These are phyloP conservation scores for Cystobasidium ongulense DNA, from an alignment of 768 basidiomycete species.

Conservation along the genomic window DNA sequence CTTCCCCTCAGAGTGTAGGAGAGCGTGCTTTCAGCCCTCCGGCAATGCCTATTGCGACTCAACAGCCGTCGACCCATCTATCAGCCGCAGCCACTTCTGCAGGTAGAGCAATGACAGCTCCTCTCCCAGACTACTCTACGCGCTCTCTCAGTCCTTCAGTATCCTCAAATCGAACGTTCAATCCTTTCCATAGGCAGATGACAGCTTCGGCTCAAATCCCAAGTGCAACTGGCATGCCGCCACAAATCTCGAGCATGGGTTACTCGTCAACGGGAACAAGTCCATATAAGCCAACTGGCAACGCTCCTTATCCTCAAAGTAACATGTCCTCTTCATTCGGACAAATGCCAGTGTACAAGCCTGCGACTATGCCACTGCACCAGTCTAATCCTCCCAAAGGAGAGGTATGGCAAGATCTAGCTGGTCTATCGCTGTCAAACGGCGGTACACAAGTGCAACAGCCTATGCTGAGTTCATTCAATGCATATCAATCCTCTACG, in stretches of 20 bases:
- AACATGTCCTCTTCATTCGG: not conserved
- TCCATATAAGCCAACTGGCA: not conserved
- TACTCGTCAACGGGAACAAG: not conserved
- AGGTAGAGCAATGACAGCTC: conserved; percentile 17
- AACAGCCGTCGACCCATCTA: not conserved
- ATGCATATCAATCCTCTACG: not conserved
- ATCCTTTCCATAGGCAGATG: conserved; percentile 26
- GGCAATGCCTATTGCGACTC: not conserved
- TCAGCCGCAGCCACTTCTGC: not conserved
- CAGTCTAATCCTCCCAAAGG: not conserved
- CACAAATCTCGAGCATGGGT: not conserved
- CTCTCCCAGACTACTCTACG: not conserved
- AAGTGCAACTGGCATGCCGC: not conserved
- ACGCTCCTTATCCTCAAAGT: not conserved
- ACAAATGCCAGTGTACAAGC: not conserved
- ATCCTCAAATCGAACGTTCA: not conserved
- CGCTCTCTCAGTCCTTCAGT: not conserved
- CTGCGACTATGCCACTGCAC: not conserved
- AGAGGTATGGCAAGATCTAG: conserved; percentile 21
- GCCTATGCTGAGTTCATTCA: not conserved
- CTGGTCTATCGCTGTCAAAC: conserved; percentile 21
- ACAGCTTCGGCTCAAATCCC: conserved; percentile 26
- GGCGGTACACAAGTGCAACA: not conserved
- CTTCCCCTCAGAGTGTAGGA: not conserved
- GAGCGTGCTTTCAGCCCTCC: not conserved